phyloP scores from a whole-genome alignment of 331 rosid species.

The Quercus phellos region DNA sequence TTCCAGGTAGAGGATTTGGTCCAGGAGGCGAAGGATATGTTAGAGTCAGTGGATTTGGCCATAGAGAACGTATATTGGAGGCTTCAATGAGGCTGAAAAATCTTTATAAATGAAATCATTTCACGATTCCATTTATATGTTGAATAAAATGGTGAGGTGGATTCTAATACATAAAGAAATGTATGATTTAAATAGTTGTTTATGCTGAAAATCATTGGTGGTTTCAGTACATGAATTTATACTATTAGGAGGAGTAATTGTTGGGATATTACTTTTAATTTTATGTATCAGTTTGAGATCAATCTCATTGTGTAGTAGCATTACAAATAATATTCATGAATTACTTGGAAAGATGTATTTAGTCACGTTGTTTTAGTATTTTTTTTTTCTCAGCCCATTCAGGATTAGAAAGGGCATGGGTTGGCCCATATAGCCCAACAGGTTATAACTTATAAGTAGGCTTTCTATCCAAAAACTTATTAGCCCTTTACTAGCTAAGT shows the following conservation, averaged over 20 bases:
- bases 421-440: not conserved
- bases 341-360: too few relatives aligned
- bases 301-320: too few relatives aligned
- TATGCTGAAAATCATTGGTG: not conserved
- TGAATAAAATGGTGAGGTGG: not conserved
- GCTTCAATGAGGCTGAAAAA: conserved; percentile 41
- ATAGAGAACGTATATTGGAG: conserved; percentile 41
- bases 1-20: conserved; percentile 66
- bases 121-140: not conserved
- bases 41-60: conserved; percentile 62
- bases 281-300: not conserved
- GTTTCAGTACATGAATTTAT: not conserved
- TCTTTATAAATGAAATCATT: not conserved
- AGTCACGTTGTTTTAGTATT: too few relatives aligned
- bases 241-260: too few relatives aligned
- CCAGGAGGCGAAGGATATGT: conserved; percentile 59
- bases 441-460: not conserved
- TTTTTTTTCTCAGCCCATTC: not conserved
- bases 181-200: not conserved
- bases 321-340: too few relatives aligned
- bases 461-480: too few relatives aligned
- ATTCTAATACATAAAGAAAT: not conserved
- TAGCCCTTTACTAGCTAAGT: too few relatives aligned
- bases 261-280: too few relatives aligned
- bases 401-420: not conserved